Percentiles rank a stretch among this genome's conserved stretches.
Conservation (phyloP, 1,284 basidiomycete species). For the Vanrija sp. region DNA sequence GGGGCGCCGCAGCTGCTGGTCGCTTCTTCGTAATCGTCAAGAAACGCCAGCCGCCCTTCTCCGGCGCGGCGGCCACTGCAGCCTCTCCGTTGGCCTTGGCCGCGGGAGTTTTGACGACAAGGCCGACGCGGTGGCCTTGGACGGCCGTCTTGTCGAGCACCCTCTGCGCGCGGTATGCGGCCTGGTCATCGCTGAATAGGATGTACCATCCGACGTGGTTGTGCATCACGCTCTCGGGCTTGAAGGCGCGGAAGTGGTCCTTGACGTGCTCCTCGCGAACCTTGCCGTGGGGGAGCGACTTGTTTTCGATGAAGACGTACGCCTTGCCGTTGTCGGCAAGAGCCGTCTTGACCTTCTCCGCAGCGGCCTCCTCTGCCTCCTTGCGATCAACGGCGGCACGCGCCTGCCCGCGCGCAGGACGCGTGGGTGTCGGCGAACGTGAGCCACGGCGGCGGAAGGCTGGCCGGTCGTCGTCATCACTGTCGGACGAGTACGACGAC, state of each 20-base stretch:
- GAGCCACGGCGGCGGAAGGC: conserved; percentile 16
- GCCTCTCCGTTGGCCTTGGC: conserved; percentile 13
- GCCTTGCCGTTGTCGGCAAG: conserved; percentile 32
- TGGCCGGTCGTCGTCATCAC: conserved; percentile 28
- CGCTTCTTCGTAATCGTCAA: conserved; percentile 41
- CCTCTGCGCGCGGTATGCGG: conserved; percentile 27
- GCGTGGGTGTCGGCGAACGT: conserved; percentile 15
- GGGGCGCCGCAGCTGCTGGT: conserved; percentile 9
- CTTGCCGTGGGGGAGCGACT: conserved; percentile 22
- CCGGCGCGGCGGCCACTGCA: neutral
- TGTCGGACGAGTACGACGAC: conserved; percentile 28
- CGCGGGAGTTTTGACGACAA: conserved; percentile 26
- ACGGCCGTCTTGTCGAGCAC: conserved; percentile 37
- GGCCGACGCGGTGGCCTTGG: conserved; percentile 27
- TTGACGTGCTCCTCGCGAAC: conserved; percentile 29
- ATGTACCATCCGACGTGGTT: conserved; percentile 42
- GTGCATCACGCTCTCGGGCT: conserved; percentile 36
- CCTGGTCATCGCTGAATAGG: conserved; percentile 32
- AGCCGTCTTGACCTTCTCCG: conserved; percentile 28
- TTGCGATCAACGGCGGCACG: conserved; percentile 14
- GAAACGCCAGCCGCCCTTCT: conserved; percentile 24
- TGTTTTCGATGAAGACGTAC: conserved; percentile 39
- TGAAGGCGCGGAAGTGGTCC: conserved; percentile 44
- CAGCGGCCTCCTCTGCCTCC: conserved; percentile 27
- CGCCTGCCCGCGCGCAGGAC: conserved; percentile 11